Evolutionary conservation across 495 filamentous ascomycete species (phyloP).

Genomic region (Alectoria sarmentosa): DNA sequence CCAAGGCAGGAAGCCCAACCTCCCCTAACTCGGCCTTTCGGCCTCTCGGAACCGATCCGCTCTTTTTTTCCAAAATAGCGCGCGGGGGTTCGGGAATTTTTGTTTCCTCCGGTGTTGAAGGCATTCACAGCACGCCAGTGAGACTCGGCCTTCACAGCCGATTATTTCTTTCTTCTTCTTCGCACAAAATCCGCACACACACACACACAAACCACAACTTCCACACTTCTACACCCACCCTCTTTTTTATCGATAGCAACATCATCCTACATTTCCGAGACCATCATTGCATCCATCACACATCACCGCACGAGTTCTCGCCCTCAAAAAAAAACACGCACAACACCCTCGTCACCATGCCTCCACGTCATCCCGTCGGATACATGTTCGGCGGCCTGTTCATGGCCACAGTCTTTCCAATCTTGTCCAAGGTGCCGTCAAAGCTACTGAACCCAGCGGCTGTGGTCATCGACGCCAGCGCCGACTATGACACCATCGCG

Average conservation of each 20-base stretch:
- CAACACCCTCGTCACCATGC: no score
- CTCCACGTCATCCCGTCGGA: neutral
- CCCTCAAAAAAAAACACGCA: no score
- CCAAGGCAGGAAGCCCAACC: no score
- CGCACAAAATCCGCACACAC: neutral
- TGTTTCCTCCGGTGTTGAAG: neutral
- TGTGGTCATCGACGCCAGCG: no score
- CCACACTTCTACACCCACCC: neutral
- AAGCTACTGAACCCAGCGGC: neutral
- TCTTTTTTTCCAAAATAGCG: neutral
- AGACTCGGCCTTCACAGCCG: no score
- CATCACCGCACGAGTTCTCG: neutral
- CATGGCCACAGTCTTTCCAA: neutral
- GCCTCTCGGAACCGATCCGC: neutral
- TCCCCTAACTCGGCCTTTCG: neutral
- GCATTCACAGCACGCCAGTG: neutral
- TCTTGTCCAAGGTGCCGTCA: rapidly evolving
- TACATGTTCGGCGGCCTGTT: neutral
- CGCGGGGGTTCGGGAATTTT: neutral
- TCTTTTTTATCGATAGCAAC: neutral
- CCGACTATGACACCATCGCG: no score
- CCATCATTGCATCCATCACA: neutral
- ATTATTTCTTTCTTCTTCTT: no score
- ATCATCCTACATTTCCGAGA: neutral
- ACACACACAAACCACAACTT: neutral